These are phyloP conservation scores for Leccinum subrobustum DNA, from an alignment of 1,284 basidiomycete genomes.

Conservation along the genomic window DNA sequence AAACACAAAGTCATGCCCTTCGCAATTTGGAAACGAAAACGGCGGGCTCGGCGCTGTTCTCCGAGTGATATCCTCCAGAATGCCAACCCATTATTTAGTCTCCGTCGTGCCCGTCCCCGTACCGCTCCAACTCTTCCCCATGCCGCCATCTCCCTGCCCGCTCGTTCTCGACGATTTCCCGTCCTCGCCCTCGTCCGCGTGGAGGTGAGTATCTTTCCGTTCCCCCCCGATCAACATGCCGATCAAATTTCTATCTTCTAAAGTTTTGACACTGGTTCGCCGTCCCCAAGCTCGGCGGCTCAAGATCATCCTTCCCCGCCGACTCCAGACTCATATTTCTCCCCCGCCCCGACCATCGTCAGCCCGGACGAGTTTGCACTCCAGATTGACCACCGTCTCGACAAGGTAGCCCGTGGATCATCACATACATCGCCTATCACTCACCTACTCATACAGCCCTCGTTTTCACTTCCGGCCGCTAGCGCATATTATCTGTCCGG, in stretches of 20 bases:
- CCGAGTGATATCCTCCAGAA: slow-evolving; percentile 7
- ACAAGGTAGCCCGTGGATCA: background rate
- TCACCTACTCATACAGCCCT: background rate
- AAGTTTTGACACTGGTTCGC: slow-evolving; percentile 19
- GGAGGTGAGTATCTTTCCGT: slow-evolving; percentile 22
- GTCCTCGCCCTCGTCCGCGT: slow-evolving; percentile 23
- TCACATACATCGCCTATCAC: background rate
- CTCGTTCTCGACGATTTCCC: slow-evolving; percentile 9
- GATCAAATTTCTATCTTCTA: background rate
- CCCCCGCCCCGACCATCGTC: slow-evolving; percentile 10
- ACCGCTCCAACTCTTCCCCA: background rate
- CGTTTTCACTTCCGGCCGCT: background rate
- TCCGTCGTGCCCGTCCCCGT: background rate
- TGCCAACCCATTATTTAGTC: slow-evolving; percentile 16
- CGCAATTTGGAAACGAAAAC: background rate
- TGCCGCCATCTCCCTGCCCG: slow-evolving; percentile 7
- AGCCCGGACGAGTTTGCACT: slow-evolving; percentile 19
- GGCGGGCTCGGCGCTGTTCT: slow-evolving; percentile 11
- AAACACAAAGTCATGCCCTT: background rate
- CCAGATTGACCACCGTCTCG: slow-evolving; percentile 15
- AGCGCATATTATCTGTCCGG: slow-evolving; percentile 12
- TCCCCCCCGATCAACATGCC: too few species aligned
- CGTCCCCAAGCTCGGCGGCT: slow-evolving; percentile 14
- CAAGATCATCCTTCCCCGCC: slow-evolving; percentile 15
- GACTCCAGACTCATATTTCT: slow-evolving; percentile 22